Conservation (phyloP, 345 rosid genomes). For the Melastoma malabathricum region DNA sequence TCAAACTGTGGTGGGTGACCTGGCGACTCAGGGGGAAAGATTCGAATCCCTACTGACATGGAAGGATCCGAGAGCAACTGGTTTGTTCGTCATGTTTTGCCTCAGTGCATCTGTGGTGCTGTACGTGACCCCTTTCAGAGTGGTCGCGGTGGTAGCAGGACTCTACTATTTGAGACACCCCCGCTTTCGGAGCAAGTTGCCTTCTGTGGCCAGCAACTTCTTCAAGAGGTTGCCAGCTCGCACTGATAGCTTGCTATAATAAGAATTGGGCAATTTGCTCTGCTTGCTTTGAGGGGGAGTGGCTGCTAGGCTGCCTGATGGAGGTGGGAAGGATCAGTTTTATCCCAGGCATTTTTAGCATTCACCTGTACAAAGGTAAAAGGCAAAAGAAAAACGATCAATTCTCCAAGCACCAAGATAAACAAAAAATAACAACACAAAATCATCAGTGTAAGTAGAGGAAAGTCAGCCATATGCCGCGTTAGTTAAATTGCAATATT, state of each 20-base stretch:
- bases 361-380: too few relatives aligned
- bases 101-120: constrained; percentile 58
- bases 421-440: too few relatives aligned
- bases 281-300: too few relatives aligned
- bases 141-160: constrained; percentile 40
- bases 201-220: constrained; percentile 70
- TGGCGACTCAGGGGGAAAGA: constrained; percentile 84
- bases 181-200: constrained; percentile 71
- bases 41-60: constrained; percentile 51
- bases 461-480: too few relatives aligned
- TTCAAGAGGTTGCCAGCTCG: constrained; percentile 63
- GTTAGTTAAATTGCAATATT: too few relatives aligned
- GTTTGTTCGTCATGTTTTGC: constrained; percentile 57
- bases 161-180: constrained; percentile 64
- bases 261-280: too few relatives aligned
- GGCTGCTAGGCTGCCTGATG: too few relatives aligned
- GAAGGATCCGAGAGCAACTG: constrained; percentile 79
- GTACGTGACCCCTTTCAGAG: constrained; percentile 51
- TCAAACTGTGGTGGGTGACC: constrained; percentile 64
- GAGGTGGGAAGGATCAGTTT: too few relatives aligned
- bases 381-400: too few relatives aligned
- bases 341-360: too few relatives aligned
- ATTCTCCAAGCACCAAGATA: too few relatives aligned
- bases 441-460: too few relatives aligned
- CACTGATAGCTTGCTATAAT: constrained; percentile 48